Evolutionary conservation across 352 stramenopile genomes (phyloP).

Genomic region (Phytophthora ramorum): DNA sequence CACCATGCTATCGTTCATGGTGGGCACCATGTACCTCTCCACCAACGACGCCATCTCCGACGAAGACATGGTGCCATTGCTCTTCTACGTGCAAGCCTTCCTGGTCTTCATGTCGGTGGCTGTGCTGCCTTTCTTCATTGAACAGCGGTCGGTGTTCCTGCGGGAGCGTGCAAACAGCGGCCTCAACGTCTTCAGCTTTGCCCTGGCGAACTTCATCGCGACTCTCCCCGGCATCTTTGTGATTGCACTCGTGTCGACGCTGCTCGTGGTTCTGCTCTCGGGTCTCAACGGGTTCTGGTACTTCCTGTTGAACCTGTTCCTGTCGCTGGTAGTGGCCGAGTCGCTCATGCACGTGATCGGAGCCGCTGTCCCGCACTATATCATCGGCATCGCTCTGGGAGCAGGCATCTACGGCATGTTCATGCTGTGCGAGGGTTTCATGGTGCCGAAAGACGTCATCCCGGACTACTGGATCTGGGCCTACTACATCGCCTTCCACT

Average conservation of each 20-base stretch:
- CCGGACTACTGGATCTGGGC: slow-evolving; percentile 73
- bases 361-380: slow-evolving; percentile 73
- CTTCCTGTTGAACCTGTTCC: slow-evolving; percentile 70
- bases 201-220: slow-evolving; percentile 64
- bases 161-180: slow-evolving; percentile 56
- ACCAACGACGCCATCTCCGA: slow-evolving; percentile 34
- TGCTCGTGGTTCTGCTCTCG: slow-evolving; percentile 50
- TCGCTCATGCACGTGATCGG: slow-evolving; percentile 76
- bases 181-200: slow-evolving; percentile 77
- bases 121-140: slow-evolving; percentile 82
- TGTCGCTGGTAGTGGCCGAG: slow-evolving; percentile 75
- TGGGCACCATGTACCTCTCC: slow-evolving; percentile 74
- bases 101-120: slow-evolving; percentile 91
- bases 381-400: slow-evolving; percentile 77
- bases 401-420: slow-evolving; percentile 81
- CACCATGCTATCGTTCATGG: slow-evolving; percentile 65
- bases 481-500: slow-evolving; percentile 84
- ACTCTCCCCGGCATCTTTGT: slow-evolving; percentile 65
- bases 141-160: slow-evolving; percentile 83
- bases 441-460: slow-evolving; percentile 61
- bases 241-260: slow-evolving; percentile 56
- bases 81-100: slow-evolving; percentile 91
- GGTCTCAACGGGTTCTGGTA: slow-evolving; percentile 54
- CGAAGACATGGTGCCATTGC: slow-evolving; percentile 51
- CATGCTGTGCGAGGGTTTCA: too few species aligned